These are phyloP conservation scores for Solanum pennellii DNA, from an alignment of 257 asterid species.

Conservation along the genomic window DNA sequence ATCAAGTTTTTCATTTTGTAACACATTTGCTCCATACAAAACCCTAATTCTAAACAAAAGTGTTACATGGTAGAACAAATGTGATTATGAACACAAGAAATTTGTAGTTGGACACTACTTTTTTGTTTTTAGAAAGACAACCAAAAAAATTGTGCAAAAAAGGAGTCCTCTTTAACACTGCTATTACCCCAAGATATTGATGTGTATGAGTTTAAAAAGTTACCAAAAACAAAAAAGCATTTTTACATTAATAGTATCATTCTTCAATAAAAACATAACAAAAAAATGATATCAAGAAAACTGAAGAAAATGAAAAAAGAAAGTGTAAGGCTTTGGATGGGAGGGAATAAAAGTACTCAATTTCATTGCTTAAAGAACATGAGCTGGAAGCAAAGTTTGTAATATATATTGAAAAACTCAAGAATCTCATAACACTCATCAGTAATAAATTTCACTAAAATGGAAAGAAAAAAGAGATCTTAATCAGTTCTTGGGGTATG, in stretches of 20 bases:
- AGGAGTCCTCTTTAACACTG: background rate
- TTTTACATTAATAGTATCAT: background rate
- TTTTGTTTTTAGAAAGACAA: background rate
- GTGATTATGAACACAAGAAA: background rate
- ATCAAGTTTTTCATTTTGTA: background rate
- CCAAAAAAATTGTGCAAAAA: background rate
- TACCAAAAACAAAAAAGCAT: background rate
- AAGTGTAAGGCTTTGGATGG: background rate
- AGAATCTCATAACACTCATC: background rate
- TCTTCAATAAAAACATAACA: background rate
- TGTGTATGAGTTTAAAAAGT: background rate
- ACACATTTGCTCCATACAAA: background rate
- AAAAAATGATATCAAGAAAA: background rate
- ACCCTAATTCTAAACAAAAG: background rate
- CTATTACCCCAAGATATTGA: background rate
- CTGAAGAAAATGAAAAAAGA: background rate
- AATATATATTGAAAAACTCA: background rate
- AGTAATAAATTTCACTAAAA: constrained; percentile 21
- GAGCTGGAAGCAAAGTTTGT: background rate
- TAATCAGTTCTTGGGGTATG: background rate
- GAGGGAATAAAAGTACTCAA: background rate
- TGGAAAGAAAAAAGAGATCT: background rate
- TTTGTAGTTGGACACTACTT: background rate
- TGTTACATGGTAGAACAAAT: background rate
- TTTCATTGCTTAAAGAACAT: background rate